A percentile compares a stretch with the other conserved stretches of the same genome.
phyloP scores from a whole-genome alignment of 306 rosid species.

The Ammopiptanthus mongolicus region DNA sequence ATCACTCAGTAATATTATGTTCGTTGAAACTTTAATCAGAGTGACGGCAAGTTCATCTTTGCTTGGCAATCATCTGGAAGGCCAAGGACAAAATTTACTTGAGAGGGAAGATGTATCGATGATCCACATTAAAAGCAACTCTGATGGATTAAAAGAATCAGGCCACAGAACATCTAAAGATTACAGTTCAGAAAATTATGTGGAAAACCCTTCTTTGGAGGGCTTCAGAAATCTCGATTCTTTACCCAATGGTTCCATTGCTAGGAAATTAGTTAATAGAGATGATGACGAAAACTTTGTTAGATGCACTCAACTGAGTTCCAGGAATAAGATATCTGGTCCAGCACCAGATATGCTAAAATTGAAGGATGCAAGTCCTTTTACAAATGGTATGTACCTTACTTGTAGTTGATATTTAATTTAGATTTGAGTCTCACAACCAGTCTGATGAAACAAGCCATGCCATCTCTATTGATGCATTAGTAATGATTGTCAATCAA shows the following conservation, averaged over 20 bases:
- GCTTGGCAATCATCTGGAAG: conserved; percentile 33
- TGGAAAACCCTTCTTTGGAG: conserved; percentile 16
- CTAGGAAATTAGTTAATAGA: conserved; percentile 38
- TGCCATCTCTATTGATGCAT: not conserved
- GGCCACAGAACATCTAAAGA: conserved; percentile 18
- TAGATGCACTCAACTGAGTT: conserved; percentile 25
- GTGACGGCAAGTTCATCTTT: conserved; percentile 20
- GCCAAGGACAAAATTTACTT: conserved; percentile 37
- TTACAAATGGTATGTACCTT: conserved; percentile 24
- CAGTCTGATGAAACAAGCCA: not conserved
- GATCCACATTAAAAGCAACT: not conserved
- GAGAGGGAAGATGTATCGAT: conserved; percentile 35
- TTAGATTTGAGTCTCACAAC: not conserved
- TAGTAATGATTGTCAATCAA: not conserved
- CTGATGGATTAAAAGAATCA: conserved; percentile 25
- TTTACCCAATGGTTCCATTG: conserved; percentile 1
- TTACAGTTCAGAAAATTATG: conserved; percentile 20
- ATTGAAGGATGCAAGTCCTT: conserved; percentile 26
- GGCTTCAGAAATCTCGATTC: conserved; percentile 14
- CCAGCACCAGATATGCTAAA: conserved; percentile 8
- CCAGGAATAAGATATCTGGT: conserved; percentile 24
- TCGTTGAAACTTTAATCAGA: conserved; percentile 26
- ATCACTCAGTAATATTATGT: conserved; percentile 4
- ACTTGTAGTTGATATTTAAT: not conserved
- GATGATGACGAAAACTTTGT: conserved; percentile 58